Evolutionary conservation across 768 basidiomycete species (phyloP).

Genomic region (Piloderma croceum): DNA sequence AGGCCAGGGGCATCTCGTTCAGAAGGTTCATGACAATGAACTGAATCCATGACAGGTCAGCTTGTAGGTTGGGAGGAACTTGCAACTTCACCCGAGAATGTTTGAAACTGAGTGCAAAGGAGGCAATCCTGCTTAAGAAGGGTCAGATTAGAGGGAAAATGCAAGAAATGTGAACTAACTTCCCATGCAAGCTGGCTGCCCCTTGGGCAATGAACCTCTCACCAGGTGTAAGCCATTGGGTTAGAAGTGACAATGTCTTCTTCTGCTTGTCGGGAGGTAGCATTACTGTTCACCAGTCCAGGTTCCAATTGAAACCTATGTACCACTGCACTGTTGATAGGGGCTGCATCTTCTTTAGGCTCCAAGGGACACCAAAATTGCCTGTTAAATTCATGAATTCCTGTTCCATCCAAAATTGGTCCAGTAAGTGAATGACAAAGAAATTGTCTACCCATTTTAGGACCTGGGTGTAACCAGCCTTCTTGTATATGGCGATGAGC

Average conservation of each 20-base stretch:
- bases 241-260: constrained; percentile 8
- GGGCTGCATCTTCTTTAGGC: constrained; percentile 15
- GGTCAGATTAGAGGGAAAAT: constrained; percentile 23
- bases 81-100: constrained; percentile 9
- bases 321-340: constrained; percentile 21
- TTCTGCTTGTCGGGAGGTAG: constrained; percentile 21
- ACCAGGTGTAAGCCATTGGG: constrained; percentile 5
- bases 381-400: no score
- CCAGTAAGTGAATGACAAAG: no score
- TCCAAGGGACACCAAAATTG: constrained; percentile 31
- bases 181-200: constrained; percentile 9
- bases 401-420: no score
- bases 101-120: constrained; percentile 18
- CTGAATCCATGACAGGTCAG: constrained; percentile 23
- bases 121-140: constrained; percentile 16
- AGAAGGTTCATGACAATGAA: constrained; percentile 10
- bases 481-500: constrained; percentile 23
- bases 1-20: constrained; percentile 15
- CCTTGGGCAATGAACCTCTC: constrained; percentile 12
- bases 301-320: constrained; percentile 34
- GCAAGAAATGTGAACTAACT: constrained; percentile 24
- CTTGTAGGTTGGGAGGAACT: constrained; percentile 3
- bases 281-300: constrained; percentile 14
- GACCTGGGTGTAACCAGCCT: constrained; percentile 19
- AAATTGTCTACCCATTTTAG: no score